A percentile compares a stretch with the other conserved stretches of the same genome.
Evolutionary conservation across 108 stramenopile genomes (phyloP).

Genomic region (Skeletonema costatum): DNA sequence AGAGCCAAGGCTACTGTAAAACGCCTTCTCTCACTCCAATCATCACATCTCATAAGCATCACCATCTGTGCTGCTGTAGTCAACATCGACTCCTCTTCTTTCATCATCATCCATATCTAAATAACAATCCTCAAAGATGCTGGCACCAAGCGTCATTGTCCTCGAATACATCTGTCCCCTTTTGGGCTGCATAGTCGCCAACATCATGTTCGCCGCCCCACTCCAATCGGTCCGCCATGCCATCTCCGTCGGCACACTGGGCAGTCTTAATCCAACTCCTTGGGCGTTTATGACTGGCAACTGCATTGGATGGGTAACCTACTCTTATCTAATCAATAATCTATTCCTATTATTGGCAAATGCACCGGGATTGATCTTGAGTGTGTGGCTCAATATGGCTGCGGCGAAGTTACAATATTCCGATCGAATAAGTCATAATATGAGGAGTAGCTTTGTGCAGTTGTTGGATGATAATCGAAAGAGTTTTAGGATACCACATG

Average conservation of each 20-base stretch:
- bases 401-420: constrained; percentile 74
- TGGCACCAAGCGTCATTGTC: constrained; percentile 42
- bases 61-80: too few relatives aligned
- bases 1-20: too few relatives aligned
- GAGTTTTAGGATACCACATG: constrained; percentile 12
- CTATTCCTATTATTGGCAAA: constrained; percentile 76
- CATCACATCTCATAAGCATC: too few relatives aligned
- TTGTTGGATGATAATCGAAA: constrained; percentile 47
- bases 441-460: constrained; percentile 45
- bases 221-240: constrained; percentile 54
- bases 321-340: constrained; percentile 65
- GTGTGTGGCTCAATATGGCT: constrained; percentile 74
- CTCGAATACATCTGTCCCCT: constrained; percentile 74
- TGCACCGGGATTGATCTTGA: constrained; percentile 68
- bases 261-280: constrained; percentile 77
- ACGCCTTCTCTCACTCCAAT: too few relatives aligned
- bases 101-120: too few relatives aligned
- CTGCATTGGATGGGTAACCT: constrained; percentile 74
- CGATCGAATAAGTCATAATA: constrained; percentile 34
- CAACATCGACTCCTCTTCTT: too few relatives aligned
- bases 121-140: constrained; percentile 5
- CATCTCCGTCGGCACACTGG: constrained; percentile 53
- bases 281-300: constrained; percentile 86
- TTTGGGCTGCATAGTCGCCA: constrained; percentile 55
- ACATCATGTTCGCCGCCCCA: constrained; percentile 70